A percentile compares a stretch with the other conserved stretches of the same genome.
phyloP scores from a whole-genome alignment of 495 filamentous ascomycete species.

The Penicillium argentinense region DNA sequence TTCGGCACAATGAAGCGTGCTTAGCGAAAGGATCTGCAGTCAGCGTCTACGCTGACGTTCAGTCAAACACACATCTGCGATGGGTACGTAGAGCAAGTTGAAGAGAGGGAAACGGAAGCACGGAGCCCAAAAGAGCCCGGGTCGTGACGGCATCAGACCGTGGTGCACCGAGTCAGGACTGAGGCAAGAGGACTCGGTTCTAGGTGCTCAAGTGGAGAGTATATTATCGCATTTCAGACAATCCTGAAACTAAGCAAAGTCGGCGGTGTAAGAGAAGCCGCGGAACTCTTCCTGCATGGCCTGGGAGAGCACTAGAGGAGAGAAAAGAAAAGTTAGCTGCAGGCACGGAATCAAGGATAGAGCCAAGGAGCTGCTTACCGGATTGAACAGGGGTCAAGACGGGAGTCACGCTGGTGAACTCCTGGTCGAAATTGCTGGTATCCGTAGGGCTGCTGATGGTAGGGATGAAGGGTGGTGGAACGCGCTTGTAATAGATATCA shows the following conservation, averaged over 20 bases:
- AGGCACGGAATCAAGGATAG: constrained; percentile 10
- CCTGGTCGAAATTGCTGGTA: constrained; percentile 98
- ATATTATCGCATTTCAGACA: constrained; percentile 11
- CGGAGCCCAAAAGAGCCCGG: constrained; percentile 14
- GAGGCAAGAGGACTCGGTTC: constrained; percentile 3
- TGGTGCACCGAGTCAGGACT: constrained; percentile 1
- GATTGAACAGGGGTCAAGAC: constrained; percentile 97
- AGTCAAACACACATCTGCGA: constrained; percentile 24
- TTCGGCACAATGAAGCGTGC: constrained; percentile 21
- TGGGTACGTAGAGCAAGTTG: constrained; percentile 32
- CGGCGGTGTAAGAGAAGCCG: constrained; percentile 92
- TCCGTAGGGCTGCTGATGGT: constrained; percentile 87
- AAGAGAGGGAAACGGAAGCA: constrained; percentile 14
- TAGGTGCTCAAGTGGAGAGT: constrained; percentile 9
- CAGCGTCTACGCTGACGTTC: constrained; percentile 23
- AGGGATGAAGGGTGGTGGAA: constrained; percentile 85
- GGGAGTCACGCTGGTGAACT: constrained; percentile 98
- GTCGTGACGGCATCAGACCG: constrained; percentile 10
- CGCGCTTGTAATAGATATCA: constrained; percentile 92
- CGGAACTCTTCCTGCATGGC: constrained; percentile 99
- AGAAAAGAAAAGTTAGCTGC: constrained; percentile 11
- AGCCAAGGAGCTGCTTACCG: constrained; percentile 59
- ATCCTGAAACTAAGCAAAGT: constrained; percentile 54
- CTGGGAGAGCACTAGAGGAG: constrained; percentile 78
- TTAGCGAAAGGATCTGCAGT: constrained; percentile 12